Conservation (phyloP, 176 grass and related monocot genomes). For the Pharus latifolius region DNA sequence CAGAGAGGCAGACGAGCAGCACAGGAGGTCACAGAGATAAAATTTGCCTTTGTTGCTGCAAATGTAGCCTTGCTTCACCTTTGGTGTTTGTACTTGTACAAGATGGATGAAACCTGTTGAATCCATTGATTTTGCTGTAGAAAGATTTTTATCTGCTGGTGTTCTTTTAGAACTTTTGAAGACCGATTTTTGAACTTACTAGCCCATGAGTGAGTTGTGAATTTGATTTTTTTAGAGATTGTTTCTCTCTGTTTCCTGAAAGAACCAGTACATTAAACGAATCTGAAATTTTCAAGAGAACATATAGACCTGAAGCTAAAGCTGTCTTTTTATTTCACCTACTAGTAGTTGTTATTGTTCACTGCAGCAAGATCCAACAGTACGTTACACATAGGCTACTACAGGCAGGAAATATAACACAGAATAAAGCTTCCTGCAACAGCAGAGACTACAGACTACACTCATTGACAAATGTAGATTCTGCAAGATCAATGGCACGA, state of each 20-base stretch:
- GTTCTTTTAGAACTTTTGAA: neutral
- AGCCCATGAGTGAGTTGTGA: neutral
- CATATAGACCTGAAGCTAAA: too few relatives aligned
- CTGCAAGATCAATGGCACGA: conserved; percentile 71
- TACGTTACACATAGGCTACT: neutral
- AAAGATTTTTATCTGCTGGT: neutral
- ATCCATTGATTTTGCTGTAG: neutral
- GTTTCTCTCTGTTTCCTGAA: too few relatives aligned
- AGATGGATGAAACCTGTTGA: neutral
- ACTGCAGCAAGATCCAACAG: neutral
- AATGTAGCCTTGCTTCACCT: neutral
- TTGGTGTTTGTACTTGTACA: conserved; percentile 14
- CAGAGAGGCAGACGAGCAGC: neutral
- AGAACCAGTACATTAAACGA: too few relatives aligned
- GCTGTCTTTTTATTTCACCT: conserved; percentile 14
- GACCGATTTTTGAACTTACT: neutral
- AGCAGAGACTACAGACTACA: neutral
- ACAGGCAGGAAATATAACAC: too few relatives aligned
- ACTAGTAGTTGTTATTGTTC: neutral
- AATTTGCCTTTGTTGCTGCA: neutral
- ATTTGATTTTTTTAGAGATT: too few relatives aligned
- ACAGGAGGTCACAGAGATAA: neutral
- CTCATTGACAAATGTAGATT: conserved; percentile 51
- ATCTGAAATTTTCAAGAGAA: too few relatives aligned
- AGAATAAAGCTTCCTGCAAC: neutral